phyloP scores from a whole-genome alignment of 805 yeast species.

The Ogataea pignaliae region DNA sequence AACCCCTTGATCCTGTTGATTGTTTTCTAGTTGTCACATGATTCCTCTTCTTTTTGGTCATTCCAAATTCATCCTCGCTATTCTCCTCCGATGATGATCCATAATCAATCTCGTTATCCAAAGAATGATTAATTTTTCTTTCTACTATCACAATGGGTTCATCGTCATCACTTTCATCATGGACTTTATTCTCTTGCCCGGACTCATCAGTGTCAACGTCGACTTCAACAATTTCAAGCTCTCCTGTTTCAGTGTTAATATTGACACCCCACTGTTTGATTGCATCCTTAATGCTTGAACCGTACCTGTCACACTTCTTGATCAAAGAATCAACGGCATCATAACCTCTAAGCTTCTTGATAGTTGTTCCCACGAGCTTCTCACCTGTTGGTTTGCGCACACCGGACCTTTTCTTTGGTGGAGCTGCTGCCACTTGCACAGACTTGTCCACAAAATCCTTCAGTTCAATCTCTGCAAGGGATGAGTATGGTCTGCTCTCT shows the following conservation, averaged over 20 bases:
- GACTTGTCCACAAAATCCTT: constrained; percentile 41
- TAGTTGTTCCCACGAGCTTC: constrained; percentile 65
- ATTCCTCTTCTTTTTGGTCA: constrained; percentile 11
- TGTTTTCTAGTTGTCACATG: constrained; percentile 12
- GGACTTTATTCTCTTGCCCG: constrained; percentile 26
- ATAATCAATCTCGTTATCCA: constrained; percentile 22
- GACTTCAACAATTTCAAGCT: constrained; percentile 58
- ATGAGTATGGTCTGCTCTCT: constrained; percentile 63
- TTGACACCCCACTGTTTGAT: constrained; percentile 88
- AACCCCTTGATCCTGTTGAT: neutral
- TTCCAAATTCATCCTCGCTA: neutral
- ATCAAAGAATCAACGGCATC: constrained; percentile 93
- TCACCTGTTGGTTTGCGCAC: constrained; percentile 63
- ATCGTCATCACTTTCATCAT: constrained; percentile 21
- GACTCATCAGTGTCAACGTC: constrained; percentile 40
- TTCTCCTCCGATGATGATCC: neutral
- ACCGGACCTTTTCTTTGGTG: constrained; percentile 26
- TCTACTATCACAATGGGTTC: constrained; percentile 29
- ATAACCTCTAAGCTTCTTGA: constrained; percentile 75
- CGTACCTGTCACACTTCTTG: constrained; percentile 74
- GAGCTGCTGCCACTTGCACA: constrained; percentile 10
- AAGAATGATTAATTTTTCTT: constrained; percentile 24
- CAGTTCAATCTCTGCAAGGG: constrained; percentile 55
- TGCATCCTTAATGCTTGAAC: constrained; percentile 63
- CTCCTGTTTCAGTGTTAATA: constrained; percentile 58